These are phyloP conservation scores for Kwoniella newhampshirensis DNA, from an alignment of 768 basidiomycete species.

Conservation along the genomic window DNA sequence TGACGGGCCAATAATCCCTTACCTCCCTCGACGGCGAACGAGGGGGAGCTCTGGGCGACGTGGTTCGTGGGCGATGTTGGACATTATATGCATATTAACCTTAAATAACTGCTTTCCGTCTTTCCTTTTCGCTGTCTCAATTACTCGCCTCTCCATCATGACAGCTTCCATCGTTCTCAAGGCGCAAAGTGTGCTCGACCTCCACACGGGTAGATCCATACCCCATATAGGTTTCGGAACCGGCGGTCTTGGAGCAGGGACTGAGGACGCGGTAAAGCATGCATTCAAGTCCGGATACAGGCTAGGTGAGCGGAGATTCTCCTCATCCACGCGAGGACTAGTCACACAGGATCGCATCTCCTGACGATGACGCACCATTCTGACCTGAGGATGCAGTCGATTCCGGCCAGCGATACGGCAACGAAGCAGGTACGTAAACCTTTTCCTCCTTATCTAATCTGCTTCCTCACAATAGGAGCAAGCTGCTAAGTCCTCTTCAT, in stretches of 20 bases:
- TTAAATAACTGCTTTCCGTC: background rate
- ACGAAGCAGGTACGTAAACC: background rate
- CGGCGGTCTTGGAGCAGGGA: background rate
- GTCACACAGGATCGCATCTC: too few relatives aligned
- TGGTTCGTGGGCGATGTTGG: background rate
- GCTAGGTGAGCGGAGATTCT: too few relatives aligned
- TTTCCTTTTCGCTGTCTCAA: background rate
- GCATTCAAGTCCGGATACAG: too few relatives aligned
- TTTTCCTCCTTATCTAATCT: background rate
- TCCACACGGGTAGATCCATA: background rate
- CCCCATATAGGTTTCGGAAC: background rate
- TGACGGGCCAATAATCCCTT: too few relatives aligned
- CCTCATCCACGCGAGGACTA: too few relatives aligned
- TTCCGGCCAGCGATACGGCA: conserved; percentile 5
- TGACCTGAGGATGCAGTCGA: background rate
- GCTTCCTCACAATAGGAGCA: too few relatives aligned
- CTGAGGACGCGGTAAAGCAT: background rate
- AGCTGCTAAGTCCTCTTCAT: too few relatives aligned
- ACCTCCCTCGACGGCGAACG: too few relatives aligned
- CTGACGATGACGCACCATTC: background rate
- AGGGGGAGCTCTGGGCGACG: background rate
- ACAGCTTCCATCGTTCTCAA: too few relatives aligned
- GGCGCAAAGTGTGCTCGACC: too few relatives aligned
- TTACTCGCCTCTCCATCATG: too few relatives aligned
- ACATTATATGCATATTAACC: background rate